A percentile compares a stretch with the other conserved stretches of the same genome.
Conservation (phyloP, 495 filamentous ascomycete species). For the Talaromyces nanjingensis region DNA sequence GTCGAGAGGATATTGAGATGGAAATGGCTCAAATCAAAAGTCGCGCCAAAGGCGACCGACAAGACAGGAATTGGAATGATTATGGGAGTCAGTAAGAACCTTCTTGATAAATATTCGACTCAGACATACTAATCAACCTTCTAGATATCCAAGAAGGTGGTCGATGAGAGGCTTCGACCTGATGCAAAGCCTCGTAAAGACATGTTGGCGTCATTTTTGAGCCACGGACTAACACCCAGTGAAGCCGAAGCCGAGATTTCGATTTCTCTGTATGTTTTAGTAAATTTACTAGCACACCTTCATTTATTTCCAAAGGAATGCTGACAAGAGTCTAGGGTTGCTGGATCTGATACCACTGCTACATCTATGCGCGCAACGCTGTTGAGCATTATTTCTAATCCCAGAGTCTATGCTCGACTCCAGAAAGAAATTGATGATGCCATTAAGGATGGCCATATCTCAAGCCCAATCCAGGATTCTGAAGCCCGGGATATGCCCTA, state of each 20-base stretch:
- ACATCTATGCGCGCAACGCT: constrained; percentile 14
- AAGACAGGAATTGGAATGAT: neutral
- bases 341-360: no score
- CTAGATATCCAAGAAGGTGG: no score
- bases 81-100: no score
- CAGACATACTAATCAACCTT: no score
- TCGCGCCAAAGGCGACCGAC: neutral
- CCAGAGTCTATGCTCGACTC: constrained; percentile 29
- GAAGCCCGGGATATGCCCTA: constrained; percentile 34
- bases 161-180: no score
- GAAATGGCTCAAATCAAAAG: neutral
- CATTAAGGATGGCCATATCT: constrained; percentile 26
- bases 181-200: constrained; percentile 5
- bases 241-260: no score
- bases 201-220: constrained; percentile 19
- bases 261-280: neutral
- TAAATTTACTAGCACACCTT: no score
- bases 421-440: constrained; percentile 36
- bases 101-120: no score
- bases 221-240: constrained; percentile 10
- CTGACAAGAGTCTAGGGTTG: no score
- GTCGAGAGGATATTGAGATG: neutral
- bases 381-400: constrained; percentile 38
- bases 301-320: no score
- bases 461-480: constrained; percentile 30